These are phyloP conservation scores for Canna indica DNA, from an alignment of 176 grass and related monocot genomes.

Conservation along the genomic window DNA sequence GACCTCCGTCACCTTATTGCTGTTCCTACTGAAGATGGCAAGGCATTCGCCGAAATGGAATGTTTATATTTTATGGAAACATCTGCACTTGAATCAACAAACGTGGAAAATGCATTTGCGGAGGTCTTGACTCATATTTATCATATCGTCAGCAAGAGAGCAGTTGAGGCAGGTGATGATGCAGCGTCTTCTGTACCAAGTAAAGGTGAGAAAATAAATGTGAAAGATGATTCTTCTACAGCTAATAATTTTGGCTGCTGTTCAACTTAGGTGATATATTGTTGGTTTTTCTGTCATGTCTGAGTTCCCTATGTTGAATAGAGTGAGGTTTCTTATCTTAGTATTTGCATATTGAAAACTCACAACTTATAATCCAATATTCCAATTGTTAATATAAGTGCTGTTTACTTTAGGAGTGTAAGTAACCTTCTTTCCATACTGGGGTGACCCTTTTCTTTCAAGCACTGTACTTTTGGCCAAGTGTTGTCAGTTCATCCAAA, in stretches of 20 bases:
- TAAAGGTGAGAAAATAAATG: constrained; percentile 16
- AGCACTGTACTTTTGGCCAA: too few relatives aligned
- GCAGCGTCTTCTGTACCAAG: constrained; percentile 2
- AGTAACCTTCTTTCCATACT: too few relatives aligned
- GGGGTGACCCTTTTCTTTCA: too few relatives aligned
- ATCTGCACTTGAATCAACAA: constrained; percentile 11
- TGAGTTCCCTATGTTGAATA: not conserved
- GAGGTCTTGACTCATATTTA: constrained; percentile 19
- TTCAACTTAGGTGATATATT: constrained; percentile 1
- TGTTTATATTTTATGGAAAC: constrained; percentile 21
- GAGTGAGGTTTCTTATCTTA: not conserved
- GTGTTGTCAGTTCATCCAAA: too few relatives aligned
- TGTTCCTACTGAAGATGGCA: constrained; percentile 19
- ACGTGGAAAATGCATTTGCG: constrained; percentile 7
- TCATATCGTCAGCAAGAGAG: constrained; percentile 9
- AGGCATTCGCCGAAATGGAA: constrained; percentile 12
- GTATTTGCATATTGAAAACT: not conserved
- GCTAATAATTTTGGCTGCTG: constrained; percentile 11
- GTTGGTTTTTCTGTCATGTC: not conserved
- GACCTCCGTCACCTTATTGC: constrained; percentile 19
- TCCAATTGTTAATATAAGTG: not conserved
- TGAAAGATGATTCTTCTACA: constrained; percentile 14
- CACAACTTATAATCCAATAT: not conserved
- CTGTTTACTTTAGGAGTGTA: too few relatives aligned
- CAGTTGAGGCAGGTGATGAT: constrained; percentile 14